Percentiles rank a stretch among this genome's conserved stretches.
Conservation (phyloP, 768 basidiomycete genomes). For the Lentinula boryana region DNA sequence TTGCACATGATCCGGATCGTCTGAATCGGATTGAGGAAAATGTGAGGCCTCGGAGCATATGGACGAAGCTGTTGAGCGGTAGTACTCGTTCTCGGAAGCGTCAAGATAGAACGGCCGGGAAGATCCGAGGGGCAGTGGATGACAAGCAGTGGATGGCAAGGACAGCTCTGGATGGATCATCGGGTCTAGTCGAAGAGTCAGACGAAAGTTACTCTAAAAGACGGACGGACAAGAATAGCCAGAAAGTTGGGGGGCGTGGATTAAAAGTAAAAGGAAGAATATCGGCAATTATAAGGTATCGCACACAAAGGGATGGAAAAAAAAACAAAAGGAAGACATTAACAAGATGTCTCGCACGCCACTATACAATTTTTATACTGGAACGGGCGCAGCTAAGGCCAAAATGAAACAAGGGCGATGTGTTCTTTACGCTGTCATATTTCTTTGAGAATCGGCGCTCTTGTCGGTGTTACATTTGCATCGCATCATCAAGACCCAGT, state of each 20-base stretch:
- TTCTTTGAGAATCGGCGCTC: too few relatives aligned
- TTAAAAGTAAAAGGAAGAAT: background rate
- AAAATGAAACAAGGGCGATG: background rate
- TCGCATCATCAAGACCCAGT: background rate
- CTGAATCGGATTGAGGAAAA: conserved; percentile 17
- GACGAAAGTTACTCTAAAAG: background rate
- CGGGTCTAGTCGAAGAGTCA: background rate
- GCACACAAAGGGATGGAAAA: background rate
- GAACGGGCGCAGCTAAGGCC: background rate
- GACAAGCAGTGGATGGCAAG: conserved; percentile 7
- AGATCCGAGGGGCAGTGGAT: conserved; percentile 6
- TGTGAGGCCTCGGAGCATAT: conserved; percentile 17
- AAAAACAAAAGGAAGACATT: background rate
- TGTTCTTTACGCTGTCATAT: too few relatives aligned
- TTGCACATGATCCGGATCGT: conserved; percentile 12
- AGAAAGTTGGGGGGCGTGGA: background rate
- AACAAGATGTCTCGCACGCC: conserved; percentile 2
- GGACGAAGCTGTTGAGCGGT: background rate
- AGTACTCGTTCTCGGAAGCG: conserved; percentile 7
- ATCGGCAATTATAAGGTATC: background rate
- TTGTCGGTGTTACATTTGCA: background rate
- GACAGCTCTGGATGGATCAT: background rate
- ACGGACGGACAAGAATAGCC: background rate
- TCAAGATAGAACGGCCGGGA: conserved; percentile 3
- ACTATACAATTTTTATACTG: background rate